Evolutionary conservation across 805 yeast species (phyloP).

Genomic region (Candida loeiensis): DNA sequence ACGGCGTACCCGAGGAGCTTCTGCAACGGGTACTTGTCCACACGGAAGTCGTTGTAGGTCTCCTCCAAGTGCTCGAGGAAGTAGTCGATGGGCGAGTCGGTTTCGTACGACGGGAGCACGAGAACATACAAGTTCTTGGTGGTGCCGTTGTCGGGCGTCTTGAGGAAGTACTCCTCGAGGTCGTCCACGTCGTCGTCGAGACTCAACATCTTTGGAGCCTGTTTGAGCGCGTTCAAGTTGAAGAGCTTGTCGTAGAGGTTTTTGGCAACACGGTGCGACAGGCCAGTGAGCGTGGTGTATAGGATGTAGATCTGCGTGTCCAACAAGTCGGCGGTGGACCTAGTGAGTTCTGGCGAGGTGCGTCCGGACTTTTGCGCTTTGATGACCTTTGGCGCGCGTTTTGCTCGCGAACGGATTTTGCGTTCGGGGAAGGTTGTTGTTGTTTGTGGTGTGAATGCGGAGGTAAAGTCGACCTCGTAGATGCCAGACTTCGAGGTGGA

Average conservation of each 20-base stretch:
- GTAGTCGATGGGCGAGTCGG: slow-evolving; percentile 88
- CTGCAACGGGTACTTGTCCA: slow-evolving; percentile 75
- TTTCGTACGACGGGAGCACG: slow-evolving; percentile 86
- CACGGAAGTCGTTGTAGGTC: slow-evolving; percentile 78
- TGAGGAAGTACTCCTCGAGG: slow-evolving; percentile 75
- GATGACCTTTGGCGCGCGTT: slow-evolving; percentile 41
- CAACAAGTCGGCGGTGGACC: slow-evolving; percentile 36
- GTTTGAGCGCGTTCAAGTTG: slow-evolving; percentile 19
- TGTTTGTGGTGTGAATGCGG: slow-evolving; percentile 23
- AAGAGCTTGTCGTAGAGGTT: slow-evolving; percentile 40
- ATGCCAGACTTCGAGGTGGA: slow-evolving; percentile 27
- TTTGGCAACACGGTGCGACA: slow-evolving; percentile 68
- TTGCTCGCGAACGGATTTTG: slow-evolving; percentile 17
- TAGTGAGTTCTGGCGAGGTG: slow-evolving; percentile 37
- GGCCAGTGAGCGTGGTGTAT: slow-evolving; percentile 83
- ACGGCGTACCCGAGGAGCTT: slow-evolving; percentile 76
- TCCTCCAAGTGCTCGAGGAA: slow-evolving; percentile 78
- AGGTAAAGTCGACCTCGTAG: slow-evolving; percentile 42
- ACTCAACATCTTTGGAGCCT: slow-evolving; percentile 54
- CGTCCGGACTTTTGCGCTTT: slow-evolving; percentile 30
- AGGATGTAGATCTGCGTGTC: slow-evolving; percentile 64
- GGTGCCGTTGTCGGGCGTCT: slow-evolving; percentile 44
- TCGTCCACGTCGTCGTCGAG: slow-evolving; percentile 81
- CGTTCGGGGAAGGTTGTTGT: slow-evolving; percentile 18
- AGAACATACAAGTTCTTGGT: slow-evolving; percentile 57